Percentiles rank a stretch among this genome's conserved stretches.
These are phyloP conservation scores for Zymoseptoria pseudotritici DNA, from an alignment of 2,329 filamentous ascomycete genomes.

Conservation along the genomic window DNA sequence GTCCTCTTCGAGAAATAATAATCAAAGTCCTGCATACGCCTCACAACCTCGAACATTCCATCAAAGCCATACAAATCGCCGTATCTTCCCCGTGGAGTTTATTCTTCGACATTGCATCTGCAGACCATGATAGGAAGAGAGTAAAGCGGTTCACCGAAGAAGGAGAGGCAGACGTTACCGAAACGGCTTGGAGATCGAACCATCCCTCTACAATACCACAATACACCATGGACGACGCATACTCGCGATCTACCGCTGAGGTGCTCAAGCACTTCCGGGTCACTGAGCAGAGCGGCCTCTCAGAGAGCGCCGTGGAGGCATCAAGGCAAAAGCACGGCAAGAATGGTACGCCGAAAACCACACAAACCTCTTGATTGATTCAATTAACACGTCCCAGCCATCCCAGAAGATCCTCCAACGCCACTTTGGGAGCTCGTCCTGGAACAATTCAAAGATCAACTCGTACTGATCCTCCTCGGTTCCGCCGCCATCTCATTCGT, in stretches of 20 bases:
- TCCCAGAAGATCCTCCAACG: constrained; percentile 86
- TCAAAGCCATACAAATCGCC: neutral
- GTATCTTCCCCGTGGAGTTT: neutral
- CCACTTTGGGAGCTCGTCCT: constrained; percentile 93
- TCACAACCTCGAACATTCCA: neutral
- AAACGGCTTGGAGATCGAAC: neutral
- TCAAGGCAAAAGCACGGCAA: constrained; percentile 30
- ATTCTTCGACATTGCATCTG: neutral
- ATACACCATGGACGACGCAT: constrained; percentile 31
- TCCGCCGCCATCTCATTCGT: constrained; percentile 92
- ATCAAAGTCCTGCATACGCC: neutral
- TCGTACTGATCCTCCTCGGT: constrained; percentile 88
- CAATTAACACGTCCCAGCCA: constrained; percentile 41
- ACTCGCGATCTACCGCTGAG: constrained; percentile 27
- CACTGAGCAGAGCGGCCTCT: constrained; percentile 27
- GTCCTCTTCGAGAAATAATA: neutral
- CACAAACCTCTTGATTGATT: neutral
- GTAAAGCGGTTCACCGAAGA: neutral
- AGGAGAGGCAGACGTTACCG: neutral
- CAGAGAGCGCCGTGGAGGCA: constrained; percentile 23
- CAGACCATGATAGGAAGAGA: neutral
- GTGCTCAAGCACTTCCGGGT: constrained; percentile 33
- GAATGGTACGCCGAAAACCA: constrained; percentile 26
- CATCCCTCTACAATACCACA: neutral
- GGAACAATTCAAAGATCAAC: constrained; percentile 98